Conservation (phyloP, 257 asterid genomes). For the Lavandula angustifolia region DNA sequence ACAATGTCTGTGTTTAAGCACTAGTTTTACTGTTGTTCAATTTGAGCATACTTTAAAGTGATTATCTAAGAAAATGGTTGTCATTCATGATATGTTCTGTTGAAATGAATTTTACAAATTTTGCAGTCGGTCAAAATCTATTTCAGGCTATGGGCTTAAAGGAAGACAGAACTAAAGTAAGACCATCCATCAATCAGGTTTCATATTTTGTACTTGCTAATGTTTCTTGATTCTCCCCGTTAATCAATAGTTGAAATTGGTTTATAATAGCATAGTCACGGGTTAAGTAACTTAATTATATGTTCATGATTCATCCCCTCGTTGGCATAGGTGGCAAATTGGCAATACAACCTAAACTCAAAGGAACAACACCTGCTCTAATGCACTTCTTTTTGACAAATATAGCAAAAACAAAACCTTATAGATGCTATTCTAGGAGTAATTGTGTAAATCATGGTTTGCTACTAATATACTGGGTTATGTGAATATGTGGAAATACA, state of each 20-base stretch:
- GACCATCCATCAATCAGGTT: background rate
- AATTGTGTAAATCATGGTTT: too few relatives aligned
- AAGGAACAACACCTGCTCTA: too few relatives aligned
- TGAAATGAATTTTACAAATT: background rate
- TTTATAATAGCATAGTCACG: background rate
- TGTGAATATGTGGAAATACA: too few relatives aligned
- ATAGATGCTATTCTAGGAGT: too few relatives aligned
- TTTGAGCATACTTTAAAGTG: slow-evolving; percentile 9
- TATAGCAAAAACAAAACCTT: too few relatives aligned
- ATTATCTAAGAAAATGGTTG: too few relatives aligned
- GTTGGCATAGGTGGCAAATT: too few relatives aligned
- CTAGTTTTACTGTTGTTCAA: background rate
- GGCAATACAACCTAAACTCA: too few relatives aligned
- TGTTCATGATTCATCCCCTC: too few relatives aligned
- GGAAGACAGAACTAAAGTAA: background rate
- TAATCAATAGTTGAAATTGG: background rate
- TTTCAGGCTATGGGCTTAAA: background rate
- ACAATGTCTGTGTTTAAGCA: background rate
- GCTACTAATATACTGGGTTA: too few relatives aligned
- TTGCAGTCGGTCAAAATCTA: background rate
- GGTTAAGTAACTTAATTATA: too few relatives aligned
- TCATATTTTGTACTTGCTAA: background rate
- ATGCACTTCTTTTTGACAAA: too few relatives aligned
- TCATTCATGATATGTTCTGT: background rate
- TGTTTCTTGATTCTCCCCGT: background rate